A percentile compares a stretch with the other conserved stretches of the same genome.
Evolutionary conservation across 192 early-diverging fungal genomes (phyloP).

Genomic region (Podila epigama): DNA sequence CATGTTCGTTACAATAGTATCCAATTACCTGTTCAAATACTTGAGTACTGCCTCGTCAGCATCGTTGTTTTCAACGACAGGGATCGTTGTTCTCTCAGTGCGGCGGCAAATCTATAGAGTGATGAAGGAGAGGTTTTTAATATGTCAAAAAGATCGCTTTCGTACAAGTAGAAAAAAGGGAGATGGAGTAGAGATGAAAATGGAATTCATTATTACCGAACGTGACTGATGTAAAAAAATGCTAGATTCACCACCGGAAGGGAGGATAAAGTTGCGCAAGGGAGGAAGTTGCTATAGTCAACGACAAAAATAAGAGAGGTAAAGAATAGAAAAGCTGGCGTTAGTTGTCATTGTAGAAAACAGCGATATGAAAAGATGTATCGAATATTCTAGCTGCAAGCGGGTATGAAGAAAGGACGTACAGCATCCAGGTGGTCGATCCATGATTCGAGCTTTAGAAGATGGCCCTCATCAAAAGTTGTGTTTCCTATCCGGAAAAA

Average conservation of each 20-base stretch:
- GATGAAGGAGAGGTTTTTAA: not conserved
- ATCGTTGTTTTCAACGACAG: slow-evolving; percentile 63
- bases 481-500: slow-evolving; percentile 59
- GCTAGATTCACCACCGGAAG: slow-evolving; percentile 86
- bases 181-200: not conserved
- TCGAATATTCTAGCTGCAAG: slow-evolving; percentile 63
- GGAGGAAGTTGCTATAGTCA: slow-evolving; percentile 43
- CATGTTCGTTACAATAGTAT: not conserved
- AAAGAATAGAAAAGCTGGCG: slow-evolving; percentile 2
- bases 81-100: slow-evolving; percentile 84
- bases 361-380: slow-evolving; percentile 73
- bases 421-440: slow-evolving; percentile 78
- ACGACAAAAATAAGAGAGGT: not conserved
- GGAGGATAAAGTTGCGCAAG: slow-evolving; percentile 53
- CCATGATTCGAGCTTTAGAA: slow-evolving; percentile 77
- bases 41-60: slow-evolving; percentile 68
- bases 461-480: slow-evolving; percentile 77
- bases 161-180: not conserved
- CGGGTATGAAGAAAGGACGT: slow-evolving; percentile 1
- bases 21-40: slow-evolving; percentile 72
- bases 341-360: slow-evolving; percentile 12
- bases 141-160: not conserved
- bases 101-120: slow-evolving; percentile 68
- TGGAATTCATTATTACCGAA: slow-evolving; percentile 67
- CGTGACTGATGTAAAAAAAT: slow-evolving; percentile 85